phyloP scores from a whole-genome alignment of 257 asterid species.

The Jacaranda copaia region DNA sequence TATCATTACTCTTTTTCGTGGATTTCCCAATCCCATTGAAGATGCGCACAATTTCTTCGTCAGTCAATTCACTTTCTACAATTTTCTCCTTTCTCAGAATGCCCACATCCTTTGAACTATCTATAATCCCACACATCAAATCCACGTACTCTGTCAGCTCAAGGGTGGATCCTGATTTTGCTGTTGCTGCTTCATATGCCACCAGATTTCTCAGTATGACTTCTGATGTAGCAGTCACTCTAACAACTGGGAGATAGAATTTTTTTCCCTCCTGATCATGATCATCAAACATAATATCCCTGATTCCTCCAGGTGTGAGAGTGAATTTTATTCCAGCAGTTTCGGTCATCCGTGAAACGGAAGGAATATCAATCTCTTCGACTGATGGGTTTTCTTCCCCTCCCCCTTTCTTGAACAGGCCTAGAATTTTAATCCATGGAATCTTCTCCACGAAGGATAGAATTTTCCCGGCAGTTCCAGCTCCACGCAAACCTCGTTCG shows the following conservation, averaged over 20 bases:
- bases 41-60: constrained; percentile 49
- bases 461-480: constrained; percentile 16
- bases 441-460: constrained; percentile 25
- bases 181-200: constrained; percentile 56
- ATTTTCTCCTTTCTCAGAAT: constrained; percentile 48
- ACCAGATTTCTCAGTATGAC: constrained; percentile 57
- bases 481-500: constrained; percentile 29
- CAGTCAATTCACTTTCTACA: constrained; percentile 38
- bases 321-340: constrained; percentile 37
- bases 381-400: constrained; percentile 3
- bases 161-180: constrained; percentile 39
- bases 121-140: constrained; percentile 61
- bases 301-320: constrained; percentile 38
- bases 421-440: constrained; percentile 28
- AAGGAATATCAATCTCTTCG: constrained; percentile 46
- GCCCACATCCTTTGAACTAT: constrained; percentile 50
- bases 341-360: constrained; percentile 41
- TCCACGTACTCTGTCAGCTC: constrained; percentile 58
- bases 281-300: constrained; percentile 40
- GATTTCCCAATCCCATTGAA: constrained; percentile 55
- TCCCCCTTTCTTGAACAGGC: not conserved
- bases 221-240: constrained; percentile 48
- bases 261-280: constrained; percentile 12
- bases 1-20: constrained; percentile 18
- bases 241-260: constrained; percentile 55